Conservation (phyloP, 2,329 filamentous ascomycete genomes). For the Cladosporium sp. region DNA sequence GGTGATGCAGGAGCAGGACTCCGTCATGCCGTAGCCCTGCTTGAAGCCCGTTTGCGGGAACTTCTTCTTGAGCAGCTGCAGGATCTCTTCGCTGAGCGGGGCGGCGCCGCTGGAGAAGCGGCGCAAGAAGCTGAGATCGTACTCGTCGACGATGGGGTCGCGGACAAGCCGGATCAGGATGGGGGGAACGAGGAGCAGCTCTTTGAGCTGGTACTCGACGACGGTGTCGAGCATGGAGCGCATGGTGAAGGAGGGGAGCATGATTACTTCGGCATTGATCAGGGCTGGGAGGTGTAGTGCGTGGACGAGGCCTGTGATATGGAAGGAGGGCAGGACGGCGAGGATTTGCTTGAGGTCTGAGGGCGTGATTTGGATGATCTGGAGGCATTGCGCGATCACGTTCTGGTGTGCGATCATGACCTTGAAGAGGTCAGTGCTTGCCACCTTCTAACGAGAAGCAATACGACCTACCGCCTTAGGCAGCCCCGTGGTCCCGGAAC, state of each 20-base stretch:
- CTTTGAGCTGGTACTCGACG: slow-evolving; percentile 46
- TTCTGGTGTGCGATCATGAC: slow-evolving; percentile 51
- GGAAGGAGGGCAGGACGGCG: slow-evolving; percentile 55
- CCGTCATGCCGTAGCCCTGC: slow-evolving; percentile 64
- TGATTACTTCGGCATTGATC: slow-evolving; percentile 60
- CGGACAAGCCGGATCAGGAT: slow-evolving; percentile 56
- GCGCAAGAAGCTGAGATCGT: slow-evolving; percentile 51
- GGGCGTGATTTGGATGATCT: slow-evolving; percentile 49
- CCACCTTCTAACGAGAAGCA: background rate
- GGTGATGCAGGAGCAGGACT: slow-evolving; percentile 58
- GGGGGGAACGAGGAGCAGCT: slow-evolving; percentile 54
- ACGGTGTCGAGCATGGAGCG: slow-evolving; percentile 50
- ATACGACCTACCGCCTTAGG: slow-evolving; percentile 39
- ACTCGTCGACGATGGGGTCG: slow-evolving; percentile 48
- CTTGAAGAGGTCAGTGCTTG: slow-evolving; percentile 18
- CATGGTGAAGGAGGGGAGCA: slow-evolving; percentile 61
- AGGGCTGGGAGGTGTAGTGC: slow-evolving; percentile 57
- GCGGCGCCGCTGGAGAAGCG: slow-evolving; percentile 57
- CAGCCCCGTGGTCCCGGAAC: slow-evolving; percentile 44
- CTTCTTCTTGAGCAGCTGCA: slow-evolving; percentile 48
- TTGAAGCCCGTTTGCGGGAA: slow-evolving; percentile 58
- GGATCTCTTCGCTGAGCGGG: slow-evolving; percentile 51
- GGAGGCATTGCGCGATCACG: slow-evolving; percentile 56
- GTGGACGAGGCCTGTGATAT: slow-evolving; percentile 59
- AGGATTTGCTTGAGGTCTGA: slow-evolving; percentile 46